Base-by-base conservation (phyloP, 257 asterid genomes). In the Nicotiana paniculata region DNA sequence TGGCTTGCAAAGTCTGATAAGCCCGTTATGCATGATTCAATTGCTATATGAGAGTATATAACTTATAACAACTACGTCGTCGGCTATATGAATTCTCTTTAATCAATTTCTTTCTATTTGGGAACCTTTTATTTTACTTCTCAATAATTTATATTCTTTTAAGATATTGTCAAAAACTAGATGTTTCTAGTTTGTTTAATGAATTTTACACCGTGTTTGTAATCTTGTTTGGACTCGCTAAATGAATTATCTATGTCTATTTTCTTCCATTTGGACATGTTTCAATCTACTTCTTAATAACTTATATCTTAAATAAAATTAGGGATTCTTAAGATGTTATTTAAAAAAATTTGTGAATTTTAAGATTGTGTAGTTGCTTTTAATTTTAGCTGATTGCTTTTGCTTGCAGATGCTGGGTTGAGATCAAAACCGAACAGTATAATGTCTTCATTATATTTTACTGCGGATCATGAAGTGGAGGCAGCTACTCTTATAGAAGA, bases 371-470 rank as follows among this genome's bases (percentile, higher is more conserved):
- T 33, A 33, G 37, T 33, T 33, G 37, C 37, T 33, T 33, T 33
- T 33, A 33, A 4, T 33, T 33, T 33, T 33, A 33, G 37, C 37
- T 33, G 37, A 33, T 79, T 75, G 79, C 53, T 82, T 55, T 2
- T 33, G 43, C 15, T 63, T 81, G 58, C 78, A 93, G 97, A 92
- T 88, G 87, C 93, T 63, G 86, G 88, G 16, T 78, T 92, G 88
- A 88, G 92, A 84, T 87, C 79, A 83, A 92, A 91, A 86, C 81
- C 90, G 43, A 81, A 90, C 46, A 90, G 87, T 83, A 93, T 94
- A 13, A 86, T 93, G 92, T 91, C 91, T 37, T 93, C 98, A 0
- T 93, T 91, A 11, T 93, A 90, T 85, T 90, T 74, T 83, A 93
- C 37, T 28, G 30, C 30, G 37, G 37, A 3, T 0, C 3, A 5